Base-by-base conservation (phyloP, 805 yeast species). In the Yueomyces sinensis region DNA sequence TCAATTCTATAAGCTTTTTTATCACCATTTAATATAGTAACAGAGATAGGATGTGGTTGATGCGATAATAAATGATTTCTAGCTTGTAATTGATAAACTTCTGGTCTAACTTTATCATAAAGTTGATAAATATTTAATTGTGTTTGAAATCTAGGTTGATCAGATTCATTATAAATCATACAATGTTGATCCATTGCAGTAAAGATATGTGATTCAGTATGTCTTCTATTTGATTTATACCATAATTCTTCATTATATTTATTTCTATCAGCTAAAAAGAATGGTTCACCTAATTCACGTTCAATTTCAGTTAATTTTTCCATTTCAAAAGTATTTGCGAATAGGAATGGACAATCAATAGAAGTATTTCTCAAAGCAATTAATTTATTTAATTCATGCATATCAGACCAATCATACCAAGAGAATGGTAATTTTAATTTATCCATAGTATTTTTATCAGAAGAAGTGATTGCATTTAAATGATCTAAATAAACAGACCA, bases 391-490 rank as follows among this genome's bases (percentile, higher is more conserved):
- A 63, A 52, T 9, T 47, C 45, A 0, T 66, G 57, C 43, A 70
- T 52, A 43, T 70, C 72, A 0, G 61, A 62, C 74, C 76, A 72
- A 42, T 73, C 79, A 33, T 65, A 66, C 79, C 78, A 73, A 34
- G 71, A 70, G 42, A 72, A 71, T 0, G 70, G 68, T 1, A 72
- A 41, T 2, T 44, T 38, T 1, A 17, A 17, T 14, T 32, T 30
- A 18, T 16, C 20, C 18, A 15, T 13, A 15, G 17, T 15, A 3
- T 20, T 22, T 5, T 32, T 13, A 6, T 28, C 19, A 17, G 19
- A 11, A 32, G 19, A 3, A 23, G 16, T 3, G 9, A 19, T 7
- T n/a, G 20, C 31, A 23, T 32, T 23, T 9, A 71, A 53, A 37
- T 67, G 56, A 37, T 65, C 56, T 28, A 74, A 41, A 47, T 70